Evolutionary conservation across 306 rosid species (phyloP), one percentile per base, ranked within the genome.

Genomic region (Sophora flavescens): DNA sequence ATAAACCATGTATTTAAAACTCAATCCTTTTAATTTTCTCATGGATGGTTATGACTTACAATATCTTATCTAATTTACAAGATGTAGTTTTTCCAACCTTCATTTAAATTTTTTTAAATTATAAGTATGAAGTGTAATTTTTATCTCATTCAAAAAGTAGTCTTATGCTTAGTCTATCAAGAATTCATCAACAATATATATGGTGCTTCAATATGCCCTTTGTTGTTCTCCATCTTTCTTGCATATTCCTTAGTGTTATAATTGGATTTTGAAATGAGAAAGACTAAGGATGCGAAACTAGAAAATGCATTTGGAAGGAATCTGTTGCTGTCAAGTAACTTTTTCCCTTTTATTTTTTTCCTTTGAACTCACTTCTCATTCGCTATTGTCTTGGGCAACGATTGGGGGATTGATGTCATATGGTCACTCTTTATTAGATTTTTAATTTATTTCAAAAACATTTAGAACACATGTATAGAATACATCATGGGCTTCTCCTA

Each of bases 191-290:
- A 22, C 6, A 11, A 57, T 57, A 1, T 5, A 0, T 26, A 1
- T 57, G 62, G 63, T 26, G 6, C 38, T 57, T 26, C 15, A 57
- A 26, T 57, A 26, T 57, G 41, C 64, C 64, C 22, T 58, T 44
- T 44, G 1, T 8, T 8, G 16, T 58, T 11, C 17, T 11, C 3
- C 39, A 58, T 58, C 16, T 58, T 58, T 11, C 11, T 8, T 28
- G 2, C 30, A 26, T 57, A 10, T 57, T 26, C 6, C 36, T 57
- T 30, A 11, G 13, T 30, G 64, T 10, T 58, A 58, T 12, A 28
- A 58, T 30, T 57, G 36, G 15, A 57, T 35, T 13, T 26, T 57
- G 15, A 1, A 57, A 57, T 8, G 36, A 8, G n/a, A 18, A 17
- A 54, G 5, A 12, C 3, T 57, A 57, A 22, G n/a, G 62, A 4